Evolutionary conservation across 1,284 basidiomycete species (phyloP).

Genomic region (Dichomitus squalens): DNA sequence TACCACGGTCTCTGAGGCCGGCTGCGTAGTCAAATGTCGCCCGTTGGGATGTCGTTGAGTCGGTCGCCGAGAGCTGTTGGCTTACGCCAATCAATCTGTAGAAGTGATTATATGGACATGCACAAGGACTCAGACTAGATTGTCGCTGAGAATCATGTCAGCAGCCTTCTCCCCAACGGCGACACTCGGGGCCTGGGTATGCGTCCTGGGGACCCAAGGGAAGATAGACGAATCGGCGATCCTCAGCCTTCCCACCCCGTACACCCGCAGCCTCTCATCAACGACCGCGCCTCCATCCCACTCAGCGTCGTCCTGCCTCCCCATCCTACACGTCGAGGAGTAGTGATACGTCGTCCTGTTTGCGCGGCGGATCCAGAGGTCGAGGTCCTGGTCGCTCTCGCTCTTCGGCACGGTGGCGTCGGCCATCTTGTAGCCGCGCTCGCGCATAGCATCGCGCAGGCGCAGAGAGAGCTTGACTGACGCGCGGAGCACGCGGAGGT

Average conservation of each 20-base stretch:
- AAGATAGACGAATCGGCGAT: slow-evolving; percentile 46
- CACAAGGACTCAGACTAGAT: too few species aligned
- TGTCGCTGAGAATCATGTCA: slow-evolving; percentile 14
- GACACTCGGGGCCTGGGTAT: slow-evolving; percentile 40
- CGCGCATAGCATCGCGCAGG: slow-evolving; percentile 38
- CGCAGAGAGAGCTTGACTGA: slow-evolving; percentile 41
- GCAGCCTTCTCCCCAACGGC: slow-evolving; percentile 41
- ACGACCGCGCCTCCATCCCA: slow-evolving; percentile 44
- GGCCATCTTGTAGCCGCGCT: slow-evolving; percentile 32
- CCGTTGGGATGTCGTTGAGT: too few species aligned
- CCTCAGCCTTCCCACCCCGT: slow-evolving; percentile 45
- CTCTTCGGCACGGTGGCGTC: slow-evolving; percentile 34
- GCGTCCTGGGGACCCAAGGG: slow-evolving; percentile 38
- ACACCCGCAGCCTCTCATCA: slow-evolving; percentile 50
- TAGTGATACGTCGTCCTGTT: slow-evolving; percentile 40
- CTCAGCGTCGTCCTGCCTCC: slow-evolving; percentile 28
- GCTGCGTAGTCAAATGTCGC: too few species aligned
- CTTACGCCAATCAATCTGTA: too few species aligned
- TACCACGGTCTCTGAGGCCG: too few species aligned
- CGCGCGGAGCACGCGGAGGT: slow-evolving; percentile 38
- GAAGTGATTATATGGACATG: too few species aligned
- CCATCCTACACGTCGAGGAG: slow-evolving; percentile 42
- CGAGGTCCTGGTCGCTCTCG: slow-evolving; percentile 33
- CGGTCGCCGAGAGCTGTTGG: too few species aligned
- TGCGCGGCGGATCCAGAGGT: slow-evolving; percentile 31